phyloP scores from a whole-genome alignment of 805 yeast species.

The Lipomyces chichibuensis region DNA sequence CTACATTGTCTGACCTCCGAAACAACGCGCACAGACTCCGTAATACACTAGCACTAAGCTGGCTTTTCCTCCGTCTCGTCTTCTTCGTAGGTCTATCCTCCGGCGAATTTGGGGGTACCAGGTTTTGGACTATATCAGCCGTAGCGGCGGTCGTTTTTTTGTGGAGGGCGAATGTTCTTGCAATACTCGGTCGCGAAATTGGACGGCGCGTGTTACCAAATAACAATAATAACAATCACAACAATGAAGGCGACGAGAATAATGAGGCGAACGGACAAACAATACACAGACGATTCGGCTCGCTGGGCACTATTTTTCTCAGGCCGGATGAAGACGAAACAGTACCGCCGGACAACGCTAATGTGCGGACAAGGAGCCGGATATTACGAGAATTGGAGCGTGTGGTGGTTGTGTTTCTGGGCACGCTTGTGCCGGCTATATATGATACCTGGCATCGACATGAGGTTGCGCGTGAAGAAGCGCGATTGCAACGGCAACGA shows the following conservation, averaged over 20 bases:
- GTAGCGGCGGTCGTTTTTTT: constrained; percentile 23
- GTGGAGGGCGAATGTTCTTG: constrained; percentile 18
- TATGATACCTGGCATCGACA: constrained; percentile 36
- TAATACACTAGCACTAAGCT: constrained; percentile 19
- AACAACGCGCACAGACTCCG: constrained; percentile 20
- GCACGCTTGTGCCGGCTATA: constrained; percentile 35
- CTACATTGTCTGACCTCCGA: constrained; percentile 11
- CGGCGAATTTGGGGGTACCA: constrained; percentile 22
- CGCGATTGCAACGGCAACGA: not conserved
- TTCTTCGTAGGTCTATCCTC: constrained; percentile 29
- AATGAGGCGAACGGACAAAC: not conserved
- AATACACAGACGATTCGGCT: not conserved
- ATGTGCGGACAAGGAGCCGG: constrained; percentile 13
- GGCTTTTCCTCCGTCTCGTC: constrained; percentile 30
- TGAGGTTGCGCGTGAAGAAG: constrained; percentile 22
- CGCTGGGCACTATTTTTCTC: not conserved
- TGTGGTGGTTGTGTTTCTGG: constrained; percentile 31
- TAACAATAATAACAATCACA: not conserved
- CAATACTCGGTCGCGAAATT: not conserved
- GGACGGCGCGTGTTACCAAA: constrained; percentile 8
- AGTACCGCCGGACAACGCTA: not conserved
- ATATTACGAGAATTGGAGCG: constrained; percentile 18
- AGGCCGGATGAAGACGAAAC: constrained; percentile 1
- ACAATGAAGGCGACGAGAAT: not conserved
- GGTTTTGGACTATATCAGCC: constrained; percentile 26